These are phyloP conservation scores for Lasiodiplodia sp. DNA, from an alignment of 2,329 filamentous ascomycete species.

Conservation along the genomic window DNA sequence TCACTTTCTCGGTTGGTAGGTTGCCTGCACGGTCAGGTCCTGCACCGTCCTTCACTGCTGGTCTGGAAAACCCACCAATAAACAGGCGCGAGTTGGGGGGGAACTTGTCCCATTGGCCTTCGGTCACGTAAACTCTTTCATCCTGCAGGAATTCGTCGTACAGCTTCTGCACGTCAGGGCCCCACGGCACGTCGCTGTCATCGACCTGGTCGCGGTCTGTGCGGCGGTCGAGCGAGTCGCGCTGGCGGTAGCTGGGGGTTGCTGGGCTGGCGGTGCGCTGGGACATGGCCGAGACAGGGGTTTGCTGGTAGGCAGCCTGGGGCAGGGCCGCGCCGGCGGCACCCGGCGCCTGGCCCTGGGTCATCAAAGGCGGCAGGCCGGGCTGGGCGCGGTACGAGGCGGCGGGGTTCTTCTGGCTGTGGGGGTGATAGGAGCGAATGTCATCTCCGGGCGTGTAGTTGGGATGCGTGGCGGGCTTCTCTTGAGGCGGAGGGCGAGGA, in stretches of 20 bases:
- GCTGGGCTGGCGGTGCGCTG: constrained; percentile 41
- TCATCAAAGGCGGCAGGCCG: constrained; percentile 38
- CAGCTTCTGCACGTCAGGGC: constrained; percentile 66
- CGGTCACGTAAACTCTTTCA: constrained; percentile 76
- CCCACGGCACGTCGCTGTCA: constrained; percentile 60
- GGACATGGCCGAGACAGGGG: constrained; percentile 33
- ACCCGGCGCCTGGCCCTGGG: constrained; percentile 32
- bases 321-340: constrained; percentile 18
- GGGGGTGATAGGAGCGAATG: constrained; percentile 59
- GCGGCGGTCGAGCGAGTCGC: constrained; percentile 38
- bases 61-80: constrained; percentile 66
- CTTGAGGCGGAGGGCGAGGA: constrained; percentile 57
- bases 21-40: constrained; percentile 67
- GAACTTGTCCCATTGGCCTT: constrained; percentile 83
- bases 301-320: constrained; percentile 30
- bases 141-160: constrained; percentile 78
- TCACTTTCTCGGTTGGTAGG: constrained; percentile 89
- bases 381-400: constrained; percentile 43
- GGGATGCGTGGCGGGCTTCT: constrained; percentile 56
- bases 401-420: constrained; percentile 47
- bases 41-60: constrained; percentile 23
- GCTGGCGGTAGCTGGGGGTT: constrained; percentile 40
- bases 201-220: constrained; percentile 41
- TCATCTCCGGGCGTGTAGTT: constrained; percentile 58
- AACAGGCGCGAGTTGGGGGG: constrained; percentile 80